Conservation (phyloP, 305 asterid species). For the Fraxinus sp. region DNA sequence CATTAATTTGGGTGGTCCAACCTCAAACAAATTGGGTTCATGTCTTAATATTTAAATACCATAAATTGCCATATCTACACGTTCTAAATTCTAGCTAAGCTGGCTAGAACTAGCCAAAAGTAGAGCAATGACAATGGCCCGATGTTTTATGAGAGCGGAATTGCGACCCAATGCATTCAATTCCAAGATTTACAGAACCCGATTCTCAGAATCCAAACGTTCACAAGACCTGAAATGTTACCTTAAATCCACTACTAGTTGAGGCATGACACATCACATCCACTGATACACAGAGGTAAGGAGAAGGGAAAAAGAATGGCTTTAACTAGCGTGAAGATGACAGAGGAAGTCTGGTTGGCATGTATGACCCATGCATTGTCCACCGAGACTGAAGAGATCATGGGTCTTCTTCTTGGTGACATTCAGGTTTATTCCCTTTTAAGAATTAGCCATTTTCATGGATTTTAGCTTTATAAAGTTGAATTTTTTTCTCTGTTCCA, state of each 20-base stretch:
- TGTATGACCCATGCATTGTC: constrained; percentile 99
- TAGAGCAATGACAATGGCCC: background rate
- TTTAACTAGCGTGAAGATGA: constrained; percentile 86
- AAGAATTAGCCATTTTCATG: constrained; percentile 10
- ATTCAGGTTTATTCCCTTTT: constrained; percentile 53
- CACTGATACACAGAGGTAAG: background rate
- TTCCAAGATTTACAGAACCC: background rate
- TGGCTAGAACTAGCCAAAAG: background rate
- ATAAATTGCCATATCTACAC: background rate
- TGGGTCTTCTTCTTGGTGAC: constrained; percentile 99
- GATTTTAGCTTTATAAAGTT: constrained; percentile 4
- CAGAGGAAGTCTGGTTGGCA: constrained; percentile 97
- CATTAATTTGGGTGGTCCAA: background rate
- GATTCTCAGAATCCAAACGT: background rate
- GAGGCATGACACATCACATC: background rate
- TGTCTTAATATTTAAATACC: background rate
- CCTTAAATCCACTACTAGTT: background rate
- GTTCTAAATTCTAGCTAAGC: background rate
- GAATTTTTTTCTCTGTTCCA: background rate
- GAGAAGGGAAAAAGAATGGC: constrained; percentile 43
- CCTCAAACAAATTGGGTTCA: background rate
- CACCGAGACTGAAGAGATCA: constrained; percentile 98
- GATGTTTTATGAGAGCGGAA: background rate
- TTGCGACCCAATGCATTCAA: background rate
- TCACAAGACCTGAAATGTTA: background rate